These are phyloP conservation scores for Boletellus deceptivus DNA, from an alignment of 1,284 basidiomycete genomes.

Conservation along the genomic window DNA sequence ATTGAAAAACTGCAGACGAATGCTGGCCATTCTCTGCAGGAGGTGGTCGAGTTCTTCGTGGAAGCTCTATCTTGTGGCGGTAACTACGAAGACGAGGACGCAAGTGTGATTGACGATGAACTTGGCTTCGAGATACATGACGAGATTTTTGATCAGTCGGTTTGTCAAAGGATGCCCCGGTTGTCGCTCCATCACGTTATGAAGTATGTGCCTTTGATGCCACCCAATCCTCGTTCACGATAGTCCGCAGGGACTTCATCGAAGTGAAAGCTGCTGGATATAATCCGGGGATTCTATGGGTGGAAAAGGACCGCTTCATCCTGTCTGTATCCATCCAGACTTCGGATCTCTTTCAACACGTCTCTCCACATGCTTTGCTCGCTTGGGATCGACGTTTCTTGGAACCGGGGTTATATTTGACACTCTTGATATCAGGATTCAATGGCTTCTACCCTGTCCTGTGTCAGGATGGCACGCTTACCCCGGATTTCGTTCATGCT, in stretches of 20 bases:
- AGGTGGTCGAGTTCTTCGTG: not conserved
- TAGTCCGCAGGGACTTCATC: not conserved
- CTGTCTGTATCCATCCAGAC: constrained; percentile 56
- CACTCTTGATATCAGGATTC: constrained; percentile 48
- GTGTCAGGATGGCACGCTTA: not conserved
- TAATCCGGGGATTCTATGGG: constrained; percentile 36
- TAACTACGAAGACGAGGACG: not conserved
- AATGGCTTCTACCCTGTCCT: not conserved
- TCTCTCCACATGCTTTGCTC: constrained; percentile 54
- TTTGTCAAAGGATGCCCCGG: not conserved
- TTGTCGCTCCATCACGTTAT: not conserved
- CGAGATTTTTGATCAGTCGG: not conserved
- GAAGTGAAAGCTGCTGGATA: not conserved
- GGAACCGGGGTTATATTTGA: constrained; percentile 48
- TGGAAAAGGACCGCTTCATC: constrained; percentile 46
- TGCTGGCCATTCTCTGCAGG: not conserved
- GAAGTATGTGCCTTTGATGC: not conserved
- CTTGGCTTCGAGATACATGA: not conserved
- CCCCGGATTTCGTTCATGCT: not conserved
- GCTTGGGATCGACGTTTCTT: constrained; percentile 63
- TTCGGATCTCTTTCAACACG: constrained; percentile 43
- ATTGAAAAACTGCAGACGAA: not conserved
- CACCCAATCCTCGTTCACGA: no score
- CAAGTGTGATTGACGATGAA: not conserved
- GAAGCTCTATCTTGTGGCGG: not conserved